Conservation (phyloP, 1,284 basidiomycete genomes). For the Irpex sp. region DNA sequence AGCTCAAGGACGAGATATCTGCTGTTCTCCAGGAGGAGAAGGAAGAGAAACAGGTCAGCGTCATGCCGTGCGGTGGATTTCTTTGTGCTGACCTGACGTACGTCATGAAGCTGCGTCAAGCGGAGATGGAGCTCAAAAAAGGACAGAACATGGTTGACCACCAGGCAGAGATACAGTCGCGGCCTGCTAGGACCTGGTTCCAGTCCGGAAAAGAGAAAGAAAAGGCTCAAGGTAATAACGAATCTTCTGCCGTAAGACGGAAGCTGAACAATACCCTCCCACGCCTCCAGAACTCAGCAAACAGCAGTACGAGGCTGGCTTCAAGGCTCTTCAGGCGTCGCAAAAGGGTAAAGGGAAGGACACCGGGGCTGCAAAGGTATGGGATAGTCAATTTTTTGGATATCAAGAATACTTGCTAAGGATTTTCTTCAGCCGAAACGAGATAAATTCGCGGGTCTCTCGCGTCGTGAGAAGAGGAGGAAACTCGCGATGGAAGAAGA, state of each 20-base stretch:
- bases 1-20: conserved; percentile 76
- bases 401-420: background rate
- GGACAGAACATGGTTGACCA: conserved; percentile 96
- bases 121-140: conserved; percentile 96
- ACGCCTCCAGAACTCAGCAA: conserved; percentile 62
- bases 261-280: too few relatives aligned
- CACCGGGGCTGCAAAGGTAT: conserved; percentile 25
- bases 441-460: conserved; percentile 80
- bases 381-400: conserved; percentile 3
- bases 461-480: conserved; percentile 79
- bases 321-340: conserved; percentile 18
- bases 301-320: conserved; percentile 62
- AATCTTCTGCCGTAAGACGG: background rate
- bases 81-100: conserved; percentile 8
- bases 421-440: conserved; percentile 63
- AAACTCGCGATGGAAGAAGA: conserved; percentile 82
- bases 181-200: conserved; percentile 98
- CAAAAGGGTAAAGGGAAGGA: conserved; percentile 19
- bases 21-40: conserved; percentile 90
- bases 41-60: conserved; percentile 85
- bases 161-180: conserved; percentile 89
- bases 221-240: conserved; percentile 66
- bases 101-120: conserved; percentile 64
- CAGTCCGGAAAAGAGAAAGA: conserved; percentile 86
- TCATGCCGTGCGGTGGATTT: conserved; percentile 5